Percentiles rank a stretch among this genome's conserved stretches.
These are phyloP conservation scores for Trypanosoma platydactyli DNA, from an alignment of 208 protist genomes.

Conservation along the genomic window DNA sequence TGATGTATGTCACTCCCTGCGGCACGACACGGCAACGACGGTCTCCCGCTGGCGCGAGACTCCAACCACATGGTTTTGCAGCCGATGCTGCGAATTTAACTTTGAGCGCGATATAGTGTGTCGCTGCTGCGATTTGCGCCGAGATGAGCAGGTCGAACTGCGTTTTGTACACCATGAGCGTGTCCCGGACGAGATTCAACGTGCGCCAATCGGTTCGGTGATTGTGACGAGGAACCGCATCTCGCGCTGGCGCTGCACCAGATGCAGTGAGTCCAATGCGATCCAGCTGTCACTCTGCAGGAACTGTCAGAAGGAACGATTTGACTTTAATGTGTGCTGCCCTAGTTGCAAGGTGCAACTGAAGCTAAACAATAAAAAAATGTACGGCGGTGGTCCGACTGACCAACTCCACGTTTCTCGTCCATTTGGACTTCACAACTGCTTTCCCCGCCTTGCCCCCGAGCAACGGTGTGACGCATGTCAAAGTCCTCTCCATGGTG, in stretches of 20 bases:
- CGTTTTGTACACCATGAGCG: constrained; percentile 25
- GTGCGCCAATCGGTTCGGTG: constrained; percentile 39
- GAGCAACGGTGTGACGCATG: constrained; percentile 48
- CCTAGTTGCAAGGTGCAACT: constrained; percentile 32
- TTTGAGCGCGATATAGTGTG: constrained; percentile 24
- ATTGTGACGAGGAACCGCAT: constrained; percentile 64
- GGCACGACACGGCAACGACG: constrained; percentile 39
- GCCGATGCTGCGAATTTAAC: constrained; percentile 54
- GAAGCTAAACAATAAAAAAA: constrained; percentile 38
- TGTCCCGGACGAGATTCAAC: constrained; percentile 44
- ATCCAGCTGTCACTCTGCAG: constrained; percentile 50
- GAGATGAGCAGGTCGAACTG: constrained; percentile 14
- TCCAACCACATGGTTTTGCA: constrained; percentile 40
- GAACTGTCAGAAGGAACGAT: constrained; percentile 56
- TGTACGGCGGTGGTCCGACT: constrained; percentile 36
- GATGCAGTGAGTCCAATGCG: constrained; percentile 66
- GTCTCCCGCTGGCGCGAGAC: constrained; percentile 26
- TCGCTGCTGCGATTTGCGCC: constrained; percentile 38
- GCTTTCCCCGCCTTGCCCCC: constrained; percentile 35
- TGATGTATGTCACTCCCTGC: constrained; percentile 43
- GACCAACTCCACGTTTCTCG: constrained; percentile 23
- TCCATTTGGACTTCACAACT: constrained; percentile 55
- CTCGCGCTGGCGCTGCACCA: constrained; percentile 59
- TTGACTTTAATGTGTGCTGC: constrained; percentile 50
- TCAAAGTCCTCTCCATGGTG: constrained; percentile 48